Conservation (phyloP, 2,329 filamentous ascomycete species). For the Trichoderma hamatum region DNA sequence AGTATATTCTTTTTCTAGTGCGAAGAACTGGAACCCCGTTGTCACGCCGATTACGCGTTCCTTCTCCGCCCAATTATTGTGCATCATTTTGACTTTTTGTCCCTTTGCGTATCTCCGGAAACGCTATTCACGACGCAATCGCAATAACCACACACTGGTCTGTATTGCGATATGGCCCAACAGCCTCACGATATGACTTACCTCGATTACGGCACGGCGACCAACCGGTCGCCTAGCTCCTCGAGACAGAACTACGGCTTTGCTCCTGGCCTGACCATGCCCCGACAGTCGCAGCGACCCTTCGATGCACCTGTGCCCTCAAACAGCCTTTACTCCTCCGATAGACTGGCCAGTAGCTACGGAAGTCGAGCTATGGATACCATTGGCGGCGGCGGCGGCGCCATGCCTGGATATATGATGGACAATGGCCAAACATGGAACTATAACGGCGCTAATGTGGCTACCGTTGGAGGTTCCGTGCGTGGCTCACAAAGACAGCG, state of each 20-base stretch:
- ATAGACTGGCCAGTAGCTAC: constrained; percentile 64
- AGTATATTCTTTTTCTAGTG: constrained; percentile 3
- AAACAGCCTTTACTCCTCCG: constrained; percentile 69
- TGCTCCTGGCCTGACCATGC: constrained; percentile 50
- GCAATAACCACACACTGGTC: constrained; percentile 33
- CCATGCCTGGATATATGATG: constrained; percentile 55
- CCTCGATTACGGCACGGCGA: constrained; percentile 64
- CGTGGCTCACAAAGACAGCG: constrained; percentile 64
- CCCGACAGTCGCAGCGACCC: constrained; percentile 66
- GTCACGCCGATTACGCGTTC: constrained; percentile 12
- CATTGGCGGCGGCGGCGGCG: constrained; percentile 44
- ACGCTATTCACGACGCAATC: constrained; percentile 33
- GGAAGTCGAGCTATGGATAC: constrained; percentile 62
- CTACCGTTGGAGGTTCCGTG: constrained; percentile 64
- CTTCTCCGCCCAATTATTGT: constrained; percentile 23
- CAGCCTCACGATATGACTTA: constrained; percentile 66
- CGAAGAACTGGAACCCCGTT: constrained; percentile 3
- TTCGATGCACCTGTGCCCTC: constrained; percentile 70
- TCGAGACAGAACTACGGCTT: constrained; percentile 65
- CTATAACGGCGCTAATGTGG: constrained; percentile 68
- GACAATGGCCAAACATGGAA: constrained; percentile 83
- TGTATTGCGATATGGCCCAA: constrained; percentile 45
- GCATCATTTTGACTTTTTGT: not conserved
- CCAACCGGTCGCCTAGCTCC: constrained; percentile 70
- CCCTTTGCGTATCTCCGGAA: constrained; percentile 10